Conservation (phyloP, 2,329 filamentous ascomycete species). For the Curvularia lunata region DNA sequence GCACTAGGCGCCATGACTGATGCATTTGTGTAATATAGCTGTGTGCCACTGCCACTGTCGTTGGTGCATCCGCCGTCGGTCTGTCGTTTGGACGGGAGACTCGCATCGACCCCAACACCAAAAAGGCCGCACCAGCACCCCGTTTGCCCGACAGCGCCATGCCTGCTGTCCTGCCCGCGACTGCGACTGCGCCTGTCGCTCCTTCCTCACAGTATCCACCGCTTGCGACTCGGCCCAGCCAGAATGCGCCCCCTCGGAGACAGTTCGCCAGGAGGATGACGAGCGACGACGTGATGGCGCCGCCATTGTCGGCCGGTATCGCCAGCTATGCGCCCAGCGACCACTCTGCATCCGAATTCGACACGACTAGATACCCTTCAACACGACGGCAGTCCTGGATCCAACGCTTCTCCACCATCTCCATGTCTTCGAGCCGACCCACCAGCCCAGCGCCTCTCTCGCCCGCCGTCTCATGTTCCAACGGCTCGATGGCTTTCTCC, state of each 20-base stretch:
- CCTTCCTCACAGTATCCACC: constrained; percentile 37
- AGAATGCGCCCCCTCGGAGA: constrained; percentile 40
- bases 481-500: constrained; percentile 59
- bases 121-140: constrained; percentile 47
- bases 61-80: constrained; percentile 66
- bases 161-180: constrained; percentile 36
- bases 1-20: constrained; percentile 45
- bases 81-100: constrained; percentile 63
- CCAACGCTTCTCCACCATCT: constrained; percentile 70
- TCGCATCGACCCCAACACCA: constrained; percentile 50
- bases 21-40: constrained; percentile 56
- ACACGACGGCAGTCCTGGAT: constrained; percentile 68
- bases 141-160: constrained; percentile 37
- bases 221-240: constrained; percentile 32
- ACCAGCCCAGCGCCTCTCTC: constrained; percentile 71
- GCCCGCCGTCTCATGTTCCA: constrained; percentile 68
- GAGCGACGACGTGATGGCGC: constrained; percentile 31
- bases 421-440: constrained; percentile 67
- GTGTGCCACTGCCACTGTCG: constrained; percentile 66
- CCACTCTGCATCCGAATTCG: constrained; percentile 34
- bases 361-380: constrained; percentile 37
- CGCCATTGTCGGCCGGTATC: constrained; percentile 26
- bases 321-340: constrained; percentile 33
- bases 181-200: constrained; percentile 30
- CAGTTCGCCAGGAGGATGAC: constrained; percentile 46